Percentiles rank a stretch among this genome's conserved stretches.
Conservation (phyloP, 2,329 filamentous ascomycete genomes). For the Clarireedia hainanense region DNA sequence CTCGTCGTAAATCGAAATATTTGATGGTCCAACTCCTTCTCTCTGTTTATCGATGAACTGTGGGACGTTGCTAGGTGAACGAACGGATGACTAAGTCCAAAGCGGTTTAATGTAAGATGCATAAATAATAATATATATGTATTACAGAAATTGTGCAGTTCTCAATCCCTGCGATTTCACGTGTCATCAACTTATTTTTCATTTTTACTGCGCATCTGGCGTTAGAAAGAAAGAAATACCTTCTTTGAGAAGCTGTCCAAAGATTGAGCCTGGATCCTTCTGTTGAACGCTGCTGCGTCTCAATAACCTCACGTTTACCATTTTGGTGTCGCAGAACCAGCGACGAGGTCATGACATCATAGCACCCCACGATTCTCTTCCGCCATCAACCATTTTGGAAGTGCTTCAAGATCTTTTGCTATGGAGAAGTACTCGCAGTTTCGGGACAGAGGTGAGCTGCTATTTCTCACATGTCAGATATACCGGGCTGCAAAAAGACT, state of each 20-base stretch:
- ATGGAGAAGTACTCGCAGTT: slow-evolving; percentile 76
- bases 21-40: neutral
- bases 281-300: neutral
- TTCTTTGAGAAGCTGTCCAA: no score
- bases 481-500: neutral
- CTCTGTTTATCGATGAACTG: slow-evolving; percentile 3
- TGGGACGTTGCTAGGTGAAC: slow-evolving; percentile 4
- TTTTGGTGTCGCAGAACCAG: neutral
- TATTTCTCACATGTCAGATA: slow-evolving; percentile 1
- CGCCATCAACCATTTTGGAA: neutral
- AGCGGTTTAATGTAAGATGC: neutral
- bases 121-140: neutral
- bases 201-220: neutral
- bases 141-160: neutral
- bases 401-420: neutral
- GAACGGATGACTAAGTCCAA: neutral
- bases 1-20: neutral
- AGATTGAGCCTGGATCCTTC: no score
- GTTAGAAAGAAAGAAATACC: no score
- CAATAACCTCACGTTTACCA: neutral
- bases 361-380: neutral
- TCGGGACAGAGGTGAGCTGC: slow-evolving; percentile 59
- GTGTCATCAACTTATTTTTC: neutral
- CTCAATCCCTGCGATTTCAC: neutral
- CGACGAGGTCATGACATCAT: slow-evolving; percentile 6